A percentile compares a stretch with the other conserved stretches of the same genome.
These are phyloP conservation scores for Cryptosporidium meleagridis DNA, from an alignment of 169 alveolate genomes.

Conservation along the genomic window DNA sequence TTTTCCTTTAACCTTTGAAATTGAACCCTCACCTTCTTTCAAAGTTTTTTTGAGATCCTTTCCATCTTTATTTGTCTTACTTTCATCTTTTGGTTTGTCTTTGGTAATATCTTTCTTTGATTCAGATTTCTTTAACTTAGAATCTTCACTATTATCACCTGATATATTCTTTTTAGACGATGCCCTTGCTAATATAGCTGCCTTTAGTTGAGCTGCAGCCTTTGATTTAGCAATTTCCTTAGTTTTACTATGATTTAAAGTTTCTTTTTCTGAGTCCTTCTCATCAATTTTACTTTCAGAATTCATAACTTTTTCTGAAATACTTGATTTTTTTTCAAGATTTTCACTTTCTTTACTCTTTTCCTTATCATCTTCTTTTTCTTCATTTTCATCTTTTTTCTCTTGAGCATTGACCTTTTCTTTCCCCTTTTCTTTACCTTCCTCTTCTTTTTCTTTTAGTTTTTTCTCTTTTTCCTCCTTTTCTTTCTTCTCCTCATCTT, in stretches of 20 bases:
- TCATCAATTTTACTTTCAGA: constrained; percentile 8
- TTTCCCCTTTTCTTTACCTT: not conserved
- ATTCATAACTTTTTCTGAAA: not conserved
- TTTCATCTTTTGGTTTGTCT: not conserved
- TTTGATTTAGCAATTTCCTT: constrained; percentile 28
- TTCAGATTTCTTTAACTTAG: not conserved
- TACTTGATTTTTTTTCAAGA: not conserved
- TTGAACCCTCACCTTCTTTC: constrained; percentile 24
- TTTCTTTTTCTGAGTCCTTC: not conserved
- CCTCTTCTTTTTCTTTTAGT: not conserved
- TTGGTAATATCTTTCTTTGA: not conserved
- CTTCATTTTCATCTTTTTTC: constrained; percentile 1
- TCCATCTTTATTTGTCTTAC: not conserved
- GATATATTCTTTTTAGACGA: constrained; percentile 12
- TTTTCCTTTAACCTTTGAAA: constrained; percentile 42
- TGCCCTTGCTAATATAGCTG: constrained; percentile 50
- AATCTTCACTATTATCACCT: not conserved
- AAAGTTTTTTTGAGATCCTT: constrained; percentile 19
- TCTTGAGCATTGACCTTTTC: not conserved
- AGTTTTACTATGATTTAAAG: not conserved
- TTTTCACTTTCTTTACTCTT: not conserved
- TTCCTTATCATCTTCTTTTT: not conserved
- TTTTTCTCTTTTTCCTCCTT: not conserved
- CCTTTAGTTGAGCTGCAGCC: constrained; percentile 52
- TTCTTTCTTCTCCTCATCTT: constrained; percentile 11